Evolutionary conservation across 1,139 yeast species (phyloP), one percentile per base, ranked within the genome.

Genomic region (Zygosaccharomyces pseudobailii): DNA sequence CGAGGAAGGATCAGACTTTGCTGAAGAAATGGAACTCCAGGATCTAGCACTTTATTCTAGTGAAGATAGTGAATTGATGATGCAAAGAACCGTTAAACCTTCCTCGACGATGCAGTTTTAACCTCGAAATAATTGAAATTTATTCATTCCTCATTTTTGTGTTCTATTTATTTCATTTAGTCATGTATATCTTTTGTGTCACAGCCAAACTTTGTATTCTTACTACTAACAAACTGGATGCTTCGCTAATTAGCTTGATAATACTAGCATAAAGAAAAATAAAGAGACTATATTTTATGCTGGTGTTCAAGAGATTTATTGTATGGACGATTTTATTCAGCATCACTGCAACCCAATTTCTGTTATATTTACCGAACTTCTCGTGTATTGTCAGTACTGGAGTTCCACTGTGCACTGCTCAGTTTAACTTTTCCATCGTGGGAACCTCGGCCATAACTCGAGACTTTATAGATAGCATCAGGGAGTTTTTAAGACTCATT

Each of bases 401-500:
- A 13, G 47, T 53, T 25, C 56, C 61, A 3, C 40, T 66, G 4
- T 78, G 82, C 57, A 55, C 71, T 13, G 79, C 84, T 1, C 80
- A 76, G 42, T 63, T 75, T 28, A 70, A 69, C 5, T 59, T 78
- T 36, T 67, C 70, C 36, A 62, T 75, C 42, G 60, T 66, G 7
- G 74, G 71, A 27, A 66, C 67, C 38, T 66, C 77, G 0, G 58
- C 66, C 0, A 62, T 66, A 22, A 71, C 76, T 4, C 58, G 63
- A 41, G 61, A 66, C 19, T 67, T 74, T 20, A 57, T 75, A 20
- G 58, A 64, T 4, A 69, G 74, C 3, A 69, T 78, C 8, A 69
- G 74, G 47, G 82, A 78, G 50, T 76, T 79, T 17, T 63, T 80
- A 42, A 73, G 72, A 52, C 69, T 80, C 53, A 61, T 80, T 9